These are phyloP conservation scores for Otatea glauca DNA, from an alignment of 176 grass and related monocot genomes.

Conservation along the genomic window DNA sequence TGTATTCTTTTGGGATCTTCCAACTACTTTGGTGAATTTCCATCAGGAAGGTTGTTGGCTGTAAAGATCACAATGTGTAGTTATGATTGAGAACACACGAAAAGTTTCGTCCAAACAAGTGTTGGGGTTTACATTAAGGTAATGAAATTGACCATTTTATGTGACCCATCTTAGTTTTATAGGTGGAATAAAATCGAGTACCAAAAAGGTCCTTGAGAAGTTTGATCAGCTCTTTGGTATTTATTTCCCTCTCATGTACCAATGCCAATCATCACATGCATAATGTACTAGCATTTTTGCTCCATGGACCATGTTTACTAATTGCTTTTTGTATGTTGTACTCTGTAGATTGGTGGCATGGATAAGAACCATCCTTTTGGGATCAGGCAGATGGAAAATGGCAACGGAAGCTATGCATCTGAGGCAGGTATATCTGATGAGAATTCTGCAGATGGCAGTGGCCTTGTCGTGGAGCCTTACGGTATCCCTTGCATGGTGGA, in stretches of 20 bases:
- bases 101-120: neutral
- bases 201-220: neutral
- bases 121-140: constrained; percentile 8
- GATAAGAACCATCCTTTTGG: constrained; percentile 78
- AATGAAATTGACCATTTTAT: neutral
- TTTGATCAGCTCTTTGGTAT: constrained; percentile 18
- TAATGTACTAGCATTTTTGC: constrained; percentile 7
- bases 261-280: neutral
- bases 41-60: neutral
- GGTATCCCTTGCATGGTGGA: constrained; percentile 97
- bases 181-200: neutral
- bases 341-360: constrained; percentile 66
- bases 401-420: constrained; percentile 54
- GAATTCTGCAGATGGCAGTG: constrained; percentile 49
- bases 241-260: constrained; percentile 32
- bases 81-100: neutral
- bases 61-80: neutral
- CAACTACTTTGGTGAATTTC: constrained; percentile 3
- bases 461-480: constrained; percentile 67
- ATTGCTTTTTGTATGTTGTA: constrained; percentile 41
- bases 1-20: neutral
- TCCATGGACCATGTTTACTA: constrained; percentile 6
- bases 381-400: constrained; percentile 80
- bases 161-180: neutral
- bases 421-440: constrained; percentile 53